Percentiles rank a stretch among this genome's conserved stretches.
These are phyloP conservation scores for Fusarium sororula DNA, from an alignment of 2,329 filamentous ascomycete genomes.

Conservation along the genomic window DNA sequence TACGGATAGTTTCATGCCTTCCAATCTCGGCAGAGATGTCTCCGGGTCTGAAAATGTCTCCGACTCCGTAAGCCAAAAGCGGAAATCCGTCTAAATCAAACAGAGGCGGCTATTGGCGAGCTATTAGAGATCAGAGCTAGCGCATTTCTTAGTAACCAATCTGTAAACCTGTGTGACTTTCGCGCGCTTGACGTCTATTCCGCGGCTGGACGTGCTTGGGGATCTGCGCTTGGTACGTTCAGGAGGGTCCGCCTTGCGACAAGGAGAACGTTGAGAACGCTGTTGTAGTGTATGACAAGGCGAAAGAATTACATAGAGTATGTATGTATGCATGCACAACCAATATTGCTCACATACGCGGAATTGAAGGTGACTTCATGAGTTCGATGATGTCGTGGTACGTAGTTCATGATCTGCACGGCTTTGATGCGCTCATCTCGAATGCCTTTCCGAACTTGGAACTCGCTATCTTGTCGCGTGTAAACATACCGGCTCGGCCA, in stretches of 20 bases:
- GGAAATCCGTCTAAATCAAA: constrained; percentile 41
- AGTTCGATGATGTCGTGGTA: background rate
- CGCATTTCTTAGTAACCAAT: constrained; percentile 14
- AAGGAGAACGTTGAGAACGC: constrained; percentile 16
- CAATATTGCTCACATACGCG: constrained; percentile 3
- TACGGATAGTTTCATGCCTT: constrained; percentile 11
- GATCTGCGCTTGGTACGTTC: constrained; percentile 6
- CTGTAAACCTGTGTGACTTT: constrained; percentile 22
- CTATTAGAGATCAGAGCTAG: constrained; percentile 22
- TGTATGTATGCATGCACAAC: background rate
- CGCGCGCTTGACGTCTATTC: constrained; percentile 27
- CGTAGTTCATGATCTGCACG: constrained; percentile 9
- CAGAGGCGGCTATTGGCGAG: constrained; percentile 32
- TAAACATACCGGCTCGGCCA: background rate
- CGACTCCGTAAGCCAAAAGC: constrained; percentile 25
- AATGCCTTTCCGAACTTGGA: constrained; percentile 19
- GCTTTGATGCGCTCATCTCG: constrained; percentile 7
- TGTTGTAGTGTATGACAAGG: constrained; percentile 28
- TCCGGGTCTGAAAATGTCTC: constrained; percentile 1
- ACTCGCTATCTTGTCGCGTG: background rate
- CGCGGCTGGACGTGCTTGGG: constrained; percentile 23
- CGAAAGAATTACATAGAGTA: background rate
- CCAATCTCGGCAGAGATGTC: constrained; percentile 21
- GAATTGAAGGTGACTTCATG: constrained; percentile 10
- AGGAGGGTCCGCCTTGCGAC: background rate